Conservation (phyloP, 2,329 filamentous ascomycete genomes). For the Fusarium incarnatum region DNA sequence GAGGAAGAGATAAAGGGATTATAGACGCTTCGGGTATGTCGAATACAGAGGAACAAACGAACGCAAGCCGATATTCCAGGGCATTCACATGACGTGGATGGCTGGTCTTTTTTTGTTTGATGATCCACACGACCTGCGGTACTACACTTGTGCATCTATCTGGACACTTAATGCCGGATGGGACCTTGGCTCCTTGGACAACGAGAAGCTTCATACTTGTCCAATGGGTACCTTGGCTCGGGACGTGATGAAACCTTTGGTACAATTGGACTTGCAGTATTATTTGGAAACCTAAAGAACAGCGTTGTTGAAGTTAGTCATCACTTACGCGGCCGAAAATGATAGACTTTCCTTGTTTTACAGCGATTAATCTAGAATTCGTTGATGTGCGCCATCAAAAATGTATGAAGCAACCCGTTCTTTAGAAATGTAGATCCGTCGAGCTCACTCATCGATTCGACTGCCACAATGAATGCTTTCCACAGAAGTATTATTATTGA, state of each 20-base stretch:
- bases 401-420: neutral
- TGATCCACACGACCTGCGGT: slow-evolving; percentile 20
- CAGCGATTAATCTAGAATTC: neutral
- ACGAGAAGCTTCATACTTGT: slow-evolving; percentile 18
- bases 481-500: neutral
- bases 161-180: slow-evolving; percentile 29
- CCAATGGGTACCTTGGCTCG: slow-evolving; percentile 11
- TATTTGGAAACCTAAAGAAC: slow-evolving; percentile 1
- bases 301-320: slow-evolving; percentile 4
- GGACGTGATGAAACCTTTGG: slow-evolving; percentile 1
- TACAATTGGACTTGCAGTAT: neutral
- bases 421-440: neutral
- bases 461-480: neutral
- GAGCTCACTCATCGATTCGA: neutral
- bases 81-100: slow-evolving; percentile 18
- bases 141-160: slow-evolving; percentile 22
- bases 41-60: slow-evolving; percentile 41
- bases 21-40: slow-evolving; percentile 35
- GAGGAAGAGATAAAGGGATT: slow-evolving; percentile 74
- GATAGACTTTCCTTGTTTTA: slow-evolving; percentile 15
- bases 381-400: neutral
- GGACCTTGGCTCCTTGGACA: slow-evolving; percentile 23
- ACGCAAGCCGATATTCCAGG: slow-evolving; percentile 30
- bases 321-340: slow-evolving; percentile 9
- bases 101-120: slow-evolving; percentile 32